Base-by-base conservation (phyloP, 208 protist genomes). In the Acanthamoeba healyi region DNA sequence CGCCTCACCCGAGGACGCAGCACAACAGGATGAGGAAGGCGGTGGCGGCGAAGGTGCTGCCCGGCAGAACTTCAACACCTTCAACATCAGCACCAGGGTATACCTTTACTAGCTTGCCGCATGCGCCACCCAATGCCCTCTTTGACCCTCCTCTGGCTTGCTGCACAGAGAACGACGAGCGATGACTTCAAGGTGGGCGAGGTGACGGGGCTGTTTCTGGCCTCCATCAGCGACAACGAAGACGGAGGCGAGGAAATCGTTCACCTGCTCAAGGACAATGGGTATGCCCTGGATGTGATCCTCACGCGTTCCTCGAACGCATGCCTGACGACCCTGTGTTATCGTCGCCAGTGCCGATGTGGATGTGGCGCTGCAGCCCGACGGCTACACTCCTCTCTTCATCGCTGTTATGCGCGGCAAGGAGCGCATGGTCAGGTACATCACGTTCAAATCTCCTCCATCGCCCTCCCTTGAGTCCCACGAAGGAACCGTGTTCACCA, bases 181-280 rank as follows among this genome's bases (percentile, higher is more conserved):
- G 77, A 86, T 17, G 46, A n/a, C 40, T 86, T 46, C 46, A 46
- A 58, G 46, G 77, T 86, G 32, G 40, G 44, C 9, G 77, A 86
- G 40, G 77, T 86, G 77, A 86, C 77, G 29, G 77, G 77, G 10
- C 46, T 86, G 38, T 86, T 86, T n/a, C 34, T 86, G 40, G 77
- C 77, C n/a, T 86, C 77, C 32, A 86, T 86, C 40, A 86, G 77
- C 14, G 77, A 86, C 5, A 86, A 86, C 40, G 77, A 86, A 24
- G 46, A 86, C 34, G 77, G 77, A 86, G 77, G 77, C 40, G 77
- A 86, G 26, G 77, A 86, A 22, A 86, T 86, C 77, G 77, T 86
- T 15, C 22, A 24, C 44, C n/a, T 86, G 44, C 46, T 86, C 26
- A 86, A 61, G 40, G 44, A 86, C 6, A 86, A 86, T 38, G 77